Evolutionary conservation across 768 basidiomycete species (phyloP).

Genomic region (Cystobasidium tubakii): DNA sequence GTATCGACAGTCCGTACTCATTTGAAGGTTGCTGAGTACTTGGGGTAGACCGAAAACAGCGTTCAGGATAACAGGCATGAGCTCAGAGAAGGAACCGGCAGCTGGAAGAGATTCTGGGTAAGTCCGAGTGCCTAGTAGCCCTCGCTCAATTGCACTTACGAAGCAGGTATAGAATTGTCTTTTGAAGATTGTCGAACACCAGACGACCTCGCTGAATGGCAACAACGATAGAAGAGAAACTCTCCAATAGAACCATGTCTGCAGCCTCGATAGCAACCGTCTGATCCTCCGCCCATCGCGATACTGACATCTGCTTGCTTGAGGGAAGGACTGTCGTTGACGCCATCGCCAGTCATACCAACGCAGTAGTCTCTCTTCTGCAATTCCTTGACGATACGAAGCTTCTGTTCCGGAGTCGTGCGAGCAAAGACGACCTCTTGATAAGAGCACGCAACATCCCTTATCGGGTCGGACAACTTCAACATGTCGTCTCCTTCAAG

Average conservation of each 20-base stretch:
- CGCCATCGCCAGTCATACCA: constrained; percentile 49
- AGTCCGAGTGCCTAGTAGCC: not conserved
- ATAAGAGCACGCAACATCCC: constrained; percentile 43
- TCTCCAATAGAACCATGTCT: constrained; percentile 58
- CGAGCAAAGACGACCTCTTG: constrained; percentile 59
- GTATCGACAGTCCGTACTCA: constrained; percentile 39
- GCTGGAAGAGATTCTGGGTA: constrained; percentile 36
- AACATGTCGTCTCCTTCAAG: constrained; percentile 48
- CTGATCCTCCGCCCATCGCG: constrained; percentile 42
- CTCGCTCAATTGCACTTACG: too few relatives aligned
- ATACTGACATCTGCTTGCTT: constrained; percentile 36
- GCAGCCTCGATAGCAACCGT: constrained; percentile 33
- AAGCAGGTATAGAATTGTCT: constrained; percentile 39
- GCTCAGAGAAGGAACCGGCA: constrained; percentile 60
- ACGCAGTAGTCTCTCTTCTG: constrained; percentile 47
- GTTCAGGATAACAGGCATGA: constrained; percentile 60
- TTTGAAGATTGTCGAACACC: constrained; percentile 60
- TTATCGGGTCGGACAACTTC: constrained; percentile 49
- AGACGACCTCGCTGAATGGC: constrained; percentile 57
- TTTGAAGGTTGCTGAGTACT: constrained; percentile 57
- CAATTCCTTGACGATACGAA: constrained; percentile 49
- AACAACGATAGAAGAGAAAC: constrained; percentile 71
- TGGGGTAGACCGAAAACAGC: constrained; percentile 60
- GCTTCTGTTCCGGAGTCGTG: constrained; percentile 50
- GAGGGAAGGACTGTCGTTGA: constrained; percentile 35